phyloP scores from a whole-genome alignment of 2,329 filamentous ascomycete genomes.

The Alternaria viburni region DNA sequence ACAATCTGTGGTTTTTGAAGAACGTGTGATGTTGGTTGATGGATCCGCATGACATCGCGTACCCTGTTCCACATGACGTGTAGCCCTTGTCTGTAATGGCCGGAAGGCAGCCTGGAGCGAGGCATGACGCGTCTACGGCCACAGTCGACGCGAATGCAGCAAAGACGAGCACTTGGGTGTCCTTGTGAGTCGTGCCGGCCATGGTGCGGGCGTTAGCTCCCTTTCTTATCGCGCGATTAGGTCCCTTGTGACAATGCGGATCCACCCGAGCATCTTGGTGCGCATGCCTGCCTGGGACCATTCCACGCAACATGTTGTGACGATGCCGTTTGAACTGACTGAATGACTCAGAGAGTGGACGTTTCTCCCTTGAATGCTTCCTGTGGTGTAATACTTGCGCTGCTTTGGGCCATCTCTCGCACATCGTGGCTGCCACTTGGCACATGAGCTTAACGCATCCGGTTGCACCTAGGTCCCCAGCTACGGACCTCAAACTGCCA shows the following conservation, averaged over 20 bases:
- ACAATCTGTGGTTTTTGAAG: background rate
- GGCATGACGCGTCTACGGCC: background rate
- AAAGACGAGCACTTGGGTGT: background rate
- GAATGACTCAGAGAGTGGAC: background rate
- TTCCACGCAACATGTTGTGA: background rate
- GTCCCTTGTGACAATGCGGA: slow-evolving; percentile 20
- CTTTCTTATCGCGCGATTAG: slow-evolving; percentile 24
- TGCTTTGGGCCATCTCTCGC: slow-evolving; percentile 1
- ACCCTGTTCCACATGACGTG: slow-evolving; percentile 31
- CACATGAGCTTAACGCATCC: slow-evolving; percentile 31
- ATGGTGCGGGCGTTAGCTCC: slow-evolving; percentile 17
- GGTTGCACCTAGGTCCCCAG: slow-evolving; percentile 21
- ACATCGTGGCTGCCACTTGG: slow-evolving; percentile 31
- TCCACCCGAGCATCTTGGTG: slow-evolving; percentile 20
- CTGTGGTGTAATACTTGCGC: slow-evolving; percentile 2
- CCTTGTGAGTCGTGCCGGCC: background rate
- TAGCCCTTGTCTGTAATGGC: background rate
- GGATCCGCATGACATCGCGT: slow-evolving; percentile 21
- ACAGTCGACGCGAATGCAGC: background rate
- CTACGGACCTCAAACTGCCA: slow-evolving; percentile 11
- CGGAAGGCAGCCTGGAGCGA: background rate
- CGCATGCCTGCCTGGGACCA: slow-evolving; percentile 17
- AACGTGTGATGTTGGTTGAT: background rate
- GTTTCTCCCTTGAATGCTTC: background rate
- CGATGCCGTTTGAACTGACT: background rate